phyloP scores from a whole-genome alignment of 73 alveolate genomes.

The Paramecium tetraurelia region DNA sequence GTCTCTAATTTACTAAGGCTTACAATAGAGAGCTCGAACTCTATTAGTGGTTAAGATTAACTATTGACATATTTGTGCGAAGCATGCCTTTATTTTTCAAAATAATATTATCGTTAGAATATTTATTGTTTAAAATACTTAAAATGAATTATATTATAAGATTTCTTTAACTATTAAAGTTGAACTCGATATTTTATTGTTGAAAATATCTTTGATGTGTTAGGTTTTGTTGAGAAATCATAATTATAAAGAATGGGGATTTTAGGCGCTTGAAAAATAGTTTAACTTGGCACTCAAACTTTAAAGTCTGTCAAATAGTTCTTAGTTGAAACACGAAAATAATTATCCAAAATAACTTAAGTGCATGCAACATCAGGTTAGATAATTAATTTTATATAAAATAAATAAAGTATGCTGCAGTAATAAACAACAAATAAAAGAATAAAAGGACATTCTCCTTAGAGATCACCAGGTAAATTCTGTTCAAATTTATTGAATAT shows the following conservation, averaged over 20 bases:
- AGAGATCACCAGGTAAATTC: conserved; percentile 42
- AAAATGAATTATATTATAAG: neutral
- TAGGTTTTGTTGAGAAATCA: neutral
- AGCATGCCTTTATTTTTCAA: neutral
- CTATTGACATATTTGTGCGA: conserved; percentile 19
- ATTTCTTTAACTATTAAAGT: neutral
- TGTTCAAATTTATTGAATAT: conserved; percentile 55
- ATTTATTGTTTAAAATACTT: neutral
- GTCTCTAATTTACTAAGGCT: conserved; percentile 12
- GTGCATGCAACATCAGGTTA: no score
- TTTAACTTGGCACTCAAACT: no score
- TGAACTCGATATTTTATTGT: neutral
- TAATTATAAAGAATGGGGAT: neutral
- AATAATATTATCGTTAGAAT: neutral
- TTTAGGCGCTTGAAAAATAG: neutral
- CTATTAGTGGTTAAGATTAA: neutral
- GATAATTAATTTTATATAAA: neutral
- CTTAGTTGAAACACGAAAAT: neutral
- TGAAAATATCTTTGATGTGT: neutral
- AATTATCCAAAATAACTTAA: no score
- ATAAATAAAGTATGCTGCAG: neutral
- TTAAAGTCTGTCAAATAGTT: no score
- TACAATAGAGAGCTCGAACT: neutral
- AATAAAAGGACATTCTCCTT: conserved; percentile 35
- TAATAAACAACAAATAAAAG: neutral